Evolutionary conservation across 1,284 basidiomycete genomes (phyloP), one percentile per base, ranked within the genome.

Genomic region (Termitomyces sp.): DNA sequence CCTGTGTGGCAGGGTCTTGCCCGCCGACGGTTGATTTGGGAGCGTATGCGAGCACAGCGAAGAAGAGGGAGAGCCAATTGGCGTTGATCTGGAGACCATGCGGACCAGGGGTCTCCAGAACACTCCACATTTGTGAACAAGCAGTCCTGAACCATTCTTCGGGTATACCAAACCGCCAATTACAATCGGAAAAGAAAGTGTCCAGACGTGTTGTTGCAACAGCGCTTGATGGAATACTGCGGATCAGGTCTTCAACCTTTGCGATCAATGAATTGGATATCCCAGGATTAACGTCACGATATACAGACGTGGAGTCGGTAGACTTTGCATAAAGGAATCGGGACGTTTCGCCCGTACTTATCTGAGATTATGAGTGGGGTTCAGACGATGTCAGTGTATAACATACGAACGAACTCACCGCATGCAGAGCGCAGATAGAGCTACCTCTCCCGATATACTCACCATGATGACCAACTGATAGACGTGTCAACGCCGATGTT

Each of bases 101-200:
- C 34, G 57, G 62, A 65, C 57, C 65, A 53, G 69, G 56, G 50
- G 68, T 66, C 43, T 74, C 67, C 31, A 77, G 46, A 31, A 59
- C 67, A 31, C 58, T 63, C 76, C 74, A 79, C 77, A 79, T 79
- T 45, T 71, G 69, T 16, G 64, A 52, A 49, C 71, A 73, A 3
- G 71, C 65, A 26, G 60, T 56, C 19, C 63, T 66, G 59, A 80
- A 77, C 75, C 77, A 79, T 28, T 64, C 57, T 57, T 77, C 72
- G 4, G 78, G 75, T 18, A 81, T 70, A 6, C 77, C 76, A 53
- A 73, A 78, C 28, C 74, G 71, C 75, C 76, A 79, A 55, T 80
- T 80, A 34, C 71, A 67, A 33, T 75, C 67, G 18, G 60, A 55
- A 62, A 81, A 79, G 61, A 73, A 81, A 5, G 61, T 57, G 18